Evolutionary conservation across 2,329 filamentous ascomycete genomes (phyloP).

Genomic region (Cytospora piceae): DNA sequence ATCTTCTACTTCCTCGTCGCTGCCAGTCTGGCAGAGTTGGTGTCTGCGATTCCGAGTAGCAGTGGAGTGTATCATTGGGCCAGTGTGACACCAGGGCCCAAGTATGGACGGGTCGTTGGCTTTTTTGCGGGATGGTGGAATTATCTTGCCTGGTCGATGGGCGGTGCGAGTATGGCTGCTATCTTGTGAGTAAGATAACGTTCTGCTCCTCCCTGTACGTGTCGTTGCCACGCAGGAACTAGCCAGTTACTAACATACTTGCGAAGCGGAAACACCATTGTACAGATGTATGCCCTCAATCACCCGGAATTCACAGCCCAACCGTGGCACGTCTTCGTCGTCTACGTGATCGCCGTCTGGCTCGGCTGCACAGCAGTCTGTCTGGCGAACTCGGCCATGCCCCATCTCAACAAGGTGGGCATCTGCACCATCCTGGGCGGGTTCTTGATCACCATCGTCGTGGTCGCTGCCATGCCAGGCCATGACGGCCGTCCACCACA

Average conservation of each 20-base stretch:
- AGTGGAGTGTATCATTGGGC: slow-evolving; percentile 67
- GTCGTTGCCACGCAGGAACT: background rate
- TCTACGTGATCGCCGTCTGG: slow-evolving; percentile 47
- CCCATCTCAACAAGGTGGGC: slow-evolving; percentile 57
- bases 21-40: slow-evolving; percentile 62
- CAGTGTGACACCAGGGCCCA: slow-evolving; percentile 56
- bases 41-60: slow-evolving; percentile 63
- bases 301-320: slow-evolving; percentile 43
- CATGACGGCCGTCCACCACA: slow-evolving; percentile 38
- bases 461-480: slow-evolving; percentile 57
- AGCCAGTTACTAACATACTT: background rate
- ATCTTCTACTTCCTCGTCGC: slow-evolving; percentile 62
- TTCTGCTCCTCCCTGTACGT: background rate
- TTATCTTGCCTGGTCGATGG: slow-evolving; percentile 47
- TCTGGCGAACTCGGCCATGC: slow-evolving; percentile 58
- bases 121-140: slow-evolving; percentile 54
- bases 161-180: slow-evolving; percentile 45
- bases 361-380: slow-evolving; percentile 47
- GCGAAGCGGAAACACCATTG: slow-evolving; percentile 42
- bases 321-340: slow-evolving; percentile 50
- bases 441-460: slow-evolving; percentile 58
- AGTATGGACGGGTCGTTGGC: slow-evolving; percentile 54
- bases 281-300: slow-evolving; percentile 50
- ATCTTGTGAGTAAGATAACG: slow-evolving; percentile 36
- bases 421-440: slow-evolving; percentile 53